Percentiles rank a stretch among this genome's conserved stretches.
Evolutionary conservation across 352 stramenopile species (phyloP).

Genomic region (Phytophthora pistaciae): DNA sequence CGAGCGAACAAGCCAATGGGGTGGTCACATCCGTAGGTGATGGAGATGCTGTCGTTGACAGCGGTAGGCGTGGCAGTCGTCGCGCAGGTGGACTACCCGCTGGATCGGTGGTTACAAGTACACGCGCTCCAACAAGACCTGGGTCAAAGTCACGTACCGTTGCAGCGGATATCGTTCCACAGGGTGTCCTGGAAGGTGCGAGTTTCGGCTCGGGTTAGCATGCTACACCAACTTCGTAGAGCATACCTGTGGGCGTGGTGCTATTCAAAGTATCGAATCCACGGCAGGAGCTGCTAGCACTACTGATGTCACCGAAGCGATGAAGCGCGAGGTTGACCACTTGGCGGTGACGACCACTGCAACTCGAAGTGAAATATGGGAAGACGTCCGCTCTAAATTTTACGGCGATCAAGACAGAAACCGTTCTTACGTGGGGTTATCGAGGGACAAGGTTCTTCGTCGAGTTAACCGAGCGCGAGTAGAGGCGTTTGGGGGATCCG

Average conservation of each 20-base stretch:
- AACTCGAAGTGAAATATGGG: not conserved
- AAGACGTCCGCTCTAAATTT: not conserved
- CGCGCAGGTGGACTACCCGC: not conserved
- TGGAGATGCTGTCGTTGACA: too few species aligned
- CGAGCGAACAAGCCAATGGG: too few species aligned
- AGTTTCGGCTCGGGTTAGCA: not conserved
- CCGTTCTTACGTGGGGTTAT: not conserved
- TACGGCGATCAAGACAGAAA: not conserved
- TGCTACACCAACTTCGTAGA: not conserved
- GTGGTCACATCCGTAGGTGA: too few species aligned
- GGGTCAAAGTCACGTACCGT: not conserved
- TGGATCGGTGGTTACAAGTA: not conserved
- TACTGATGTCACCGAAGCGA: not conserved
- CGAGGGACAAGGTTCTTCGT: not conserved
- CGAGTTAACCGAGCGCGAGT: not conserved
- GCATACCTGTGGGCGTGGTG: not conserved
- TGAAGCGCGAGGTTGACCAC: not conserved
- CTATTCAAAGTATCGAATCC: not conserved
- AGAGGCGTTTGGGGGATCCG: constrained; percentile 6
- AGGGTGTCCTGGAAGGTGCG: not conserved
- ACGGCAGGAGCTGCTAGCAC: not conserved
- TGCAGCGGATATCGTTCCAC: not conserved
- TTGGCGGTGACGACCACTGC: not conserved
- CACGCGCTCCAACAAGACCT: not conserved
- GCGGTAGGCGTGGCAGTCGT: too few species aligned